A percentile compares a stretch with the other conserved stretches of the same genome.
phyloP scores from a whole-genome alignment of 2,329 filamentous ascomycete genomes.

The Fusarium sp. region DNA sequence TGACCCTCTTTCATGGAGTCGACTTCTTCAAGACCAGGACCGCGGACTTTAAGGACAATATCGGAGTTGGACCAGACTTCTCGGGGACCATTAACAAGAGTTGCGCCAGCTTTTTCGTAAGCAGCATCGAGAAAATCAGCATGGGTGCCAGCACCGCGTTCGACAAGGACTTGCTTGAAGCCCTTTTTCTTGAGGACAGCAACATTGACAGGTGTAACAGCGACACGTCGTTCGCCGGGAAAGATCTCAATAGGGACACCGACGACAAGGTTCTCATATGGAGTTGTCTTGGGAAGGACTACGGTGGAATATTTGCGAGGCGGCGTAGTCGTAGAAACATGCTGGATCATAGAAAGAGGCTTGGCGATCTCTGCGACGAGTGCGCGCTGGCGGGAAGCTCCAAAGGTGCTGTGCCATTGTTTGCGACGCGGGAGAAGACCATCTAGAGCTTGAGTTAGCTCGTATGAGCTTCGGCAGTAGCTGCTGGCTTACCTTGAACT shows the following conservation, averaged over 20 bases:
- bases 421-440: slow-evolving; percentile 43
- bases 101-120: slow-evolving; percentile 82
- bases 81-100: slow-evolving; percentile 73
- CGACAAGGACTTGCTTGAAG: slow-evolving; percentile 79
- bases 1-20: slow-evolving; percentile 74
- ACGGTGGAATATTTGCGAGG: slow-evolving; percentile 54
- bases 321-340: slow-evolving; percentile 50
- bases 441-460: slow-evolving; percentile 22
- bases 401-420: slow-evolving; percentile 55
- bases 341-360: slow-evolving; percentile 54
- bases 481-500: slow-evolving; percentile 32
- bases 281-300: slow-evolving; percentile 59
- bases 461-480: not conserved
- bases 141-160: slow-evolving; percentile 80
- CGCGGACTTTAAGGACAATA: slow-evolving; percentile 86
- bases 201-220: slow-evolving; percentile 86
- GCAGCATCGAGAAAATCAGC: slow-evolving; percentile 83
- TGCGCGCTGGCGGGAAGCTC: slow-evolving; percentile 45
- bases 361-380: slow-evolving; percentile 46
- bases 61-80: slow-evolving; percentile 80
- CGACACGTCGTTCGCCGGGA: slow-evolving; percentile 82
- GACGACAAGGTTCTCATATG: slow-evolving; percentile 78
- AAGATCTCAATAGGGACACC: slow-evolving; percentile 85
- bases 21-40: slow-evolving; percentile 77
- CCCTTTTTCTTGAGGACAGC: slow-evolving; percentile 86